Base-by-base conservation (phyloP, 2,329 filamentous ascomycete genomes). In the Aspergillus sp. region DNA sequence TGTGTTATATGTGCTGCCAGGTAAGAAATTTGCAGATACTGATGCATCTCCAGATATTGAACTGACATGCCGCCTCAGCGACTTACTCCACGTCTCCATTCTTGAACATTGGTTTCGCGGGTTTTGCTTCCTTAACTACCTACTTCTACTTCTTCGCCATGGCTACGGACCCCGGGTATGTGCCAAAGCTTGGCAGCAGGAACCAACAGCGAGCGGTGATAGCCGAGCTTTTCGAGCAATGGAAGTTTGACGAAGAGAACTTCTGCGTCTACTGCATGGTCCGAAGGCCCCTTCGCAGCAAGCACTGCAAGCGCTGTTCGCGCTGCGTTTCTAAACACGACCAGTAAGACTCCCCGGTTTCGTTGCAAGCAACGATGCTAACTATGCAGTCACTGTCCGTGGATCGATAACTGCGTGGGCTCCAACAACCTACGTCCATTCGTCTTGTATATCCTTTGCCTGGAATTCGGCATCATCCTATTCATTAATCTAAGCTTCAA, bases 181-280 rank as follows among this genome's bases (percentile, higher is more conserved):
- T 99, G 30, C 94, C 95, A 43, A 97, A 96, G 77, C 86, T 93
- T 71, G 89, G 90, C 60, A 94, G 93, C 67, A 90, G 96, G 59
- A 92, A 91, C 28, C 91, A 96, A 75, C 94, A 97, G 76, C 93
- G 94, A 76, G 88, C 89, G 46, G 89, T 91, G 61, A 96, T 99
- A 68, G 91, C 96, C 66, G 91, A 97, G 68, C 84, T 99, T 7
- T 85, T 99, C 65, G 85, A 87, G 61, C 76, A 88, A 67, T 95
- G 92, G 88, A 95, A 92, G 72, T 99, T 94, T 75, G 93, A 99
- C 73, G 94, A 97, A 74, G 83, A 89, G 64, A 94, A 97, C 75
- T 99, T 98, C 72, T 99, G 95, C 76, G 89, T 96, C 30, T 87
- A 87, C 52, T 99, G 95, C 80, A 96, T 98, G 93, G 91, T 96